phyloP scores from a whole-genome alignment of 345 rosid species.

The Camelina neglecta region DNA sequence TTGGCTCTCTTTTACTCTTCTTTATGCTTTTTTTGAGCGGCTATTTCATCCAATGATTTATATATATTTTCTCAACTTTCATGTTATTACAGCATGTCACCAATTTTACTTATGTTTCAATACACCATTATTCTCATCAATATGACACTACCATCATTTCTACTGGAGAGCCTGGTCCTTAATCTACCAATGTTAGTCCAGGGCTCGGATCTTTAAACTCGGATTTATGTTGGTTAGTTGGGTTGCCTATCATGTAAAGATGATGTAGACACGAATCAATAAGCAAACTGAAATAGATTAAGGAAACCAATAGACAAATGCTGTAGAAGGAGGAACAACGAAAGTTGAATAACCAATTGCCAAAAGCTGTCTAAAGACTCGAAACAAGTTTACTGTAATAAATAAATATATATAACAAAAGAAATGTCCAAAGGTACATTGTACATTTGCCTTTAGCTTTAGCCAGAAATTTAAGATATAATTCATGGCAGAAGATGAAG shows the following conservation, averaged over 20 bases:
- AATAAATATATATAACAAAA: constrained; percentile 4
- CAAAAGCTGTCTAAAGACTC: not conserved
- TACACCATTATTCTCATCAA: not conserved
- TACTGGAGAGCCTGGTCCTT: not conserved
- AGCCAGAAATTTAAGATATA: not conserved
- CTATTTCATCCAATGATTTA: constrained; percentile 71
- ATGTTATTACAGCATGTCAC: not conserved
- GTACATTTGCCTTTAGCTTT: constrained; percentile 10
- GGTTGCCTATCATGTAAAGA: no score
- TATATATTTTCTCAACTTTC: not conserved
- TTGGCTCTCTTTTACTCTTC: constrained; percentile 72
- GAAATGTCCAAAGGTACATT: constrained; percentile 12
- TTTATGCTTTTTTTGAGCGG: constrained; percentile 76
- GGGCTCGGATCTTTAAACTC: not conserved
- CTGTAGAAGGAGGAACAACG: not conserved
- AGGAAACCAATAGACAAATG: not conserved
- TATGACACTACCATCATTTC: not conserved
- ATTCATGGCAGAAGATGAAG: not conserved
- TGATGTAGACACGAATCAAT: no score
- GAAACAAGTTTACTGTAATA: constrained; percentile 13
- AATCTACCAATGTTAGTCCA: not conserved
- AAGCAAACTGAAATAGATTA: not conserved
- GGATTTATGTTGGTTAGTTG: no score
- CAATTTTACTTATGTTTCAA: constrained; percentile 2
- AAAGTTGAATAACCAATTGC: not conserved